Evolutionary conservation across 768 basidiomycete genomes (phyloP).

Genomic region (Dioszegia hungarica): DNA sequence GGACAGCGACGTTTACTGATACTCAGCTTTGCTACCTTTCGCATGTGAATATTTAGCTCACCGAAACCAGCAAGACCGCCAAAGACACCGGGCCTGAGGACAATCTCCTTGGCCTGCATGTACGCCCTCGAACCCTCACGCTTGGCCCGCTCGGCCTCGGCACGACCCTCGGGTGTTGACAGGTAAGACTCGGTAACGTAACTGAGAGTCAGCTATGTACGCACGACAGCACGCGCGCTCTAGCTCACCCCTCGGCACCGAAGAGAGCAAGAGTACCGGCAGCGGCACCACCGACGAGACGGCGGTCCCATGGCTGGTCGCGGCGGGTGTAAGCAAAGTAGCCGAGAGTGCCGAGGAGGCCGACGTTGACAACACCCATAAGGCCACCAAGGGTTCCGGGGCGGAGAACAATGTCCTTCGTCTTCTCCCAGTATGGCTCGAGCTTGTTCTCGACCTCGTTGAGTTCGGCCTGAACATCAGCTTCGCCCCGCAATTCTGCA

Average conservation of each 20-base stretch:
- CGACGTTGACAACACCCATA: constrained; percentile 69
- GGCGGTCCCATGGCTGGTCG: constrained; percentile 51
- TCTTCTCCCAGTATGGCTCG: constrained; percentile 52
- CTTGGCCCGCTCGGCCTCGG: constrained; percentile 58
- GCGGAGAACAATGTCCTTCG: constrained; percentile 57
- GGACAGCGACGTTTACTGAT: constrained; percentile 61
- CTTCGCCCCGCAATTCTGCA: not conserved
- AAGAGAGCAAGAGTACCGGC: constrained; percentile 45
- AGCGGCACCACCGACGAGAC: constrained; percentile 41
- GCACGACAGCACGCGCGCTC: too few relatives aligned
- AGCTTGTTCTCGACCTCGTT: constrained; percentile 39
- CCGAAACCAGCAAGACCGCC: constrained; percentile 62
- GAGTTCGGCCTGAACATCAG: constrained; percentile 20
- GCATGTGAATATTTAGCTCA: constrained; percentile 44
- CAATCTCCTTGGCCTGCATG: constrained; percentile 56
- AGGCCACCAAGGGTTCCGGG: constrained; percentile 70
- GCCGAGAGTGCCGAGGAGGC: constrained; percentile 60
- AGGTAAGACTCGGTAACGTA: constrained; percentile 62
- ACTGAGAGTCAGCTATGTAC: constrained; percentile 44
- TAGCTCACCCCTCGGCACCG: constrained; percentile 43
- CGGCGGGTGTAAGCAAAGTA: constrained; percentile 64
- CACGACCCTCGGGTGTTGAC: constrained; percentile 59
- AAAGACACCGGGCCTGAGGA: constrained; percentile 63
- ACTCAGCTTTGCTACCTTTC: not conserved
- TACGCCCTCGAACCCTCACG: constrained; percentile 56